A percentile compares a stretch with the other conserved stretches of the same genome.
These are phyloP conservation scores for Echeveria elegans DNA, from an alignment of 164 flowering plant genomes.

Conservation along the genomic window DNA sequence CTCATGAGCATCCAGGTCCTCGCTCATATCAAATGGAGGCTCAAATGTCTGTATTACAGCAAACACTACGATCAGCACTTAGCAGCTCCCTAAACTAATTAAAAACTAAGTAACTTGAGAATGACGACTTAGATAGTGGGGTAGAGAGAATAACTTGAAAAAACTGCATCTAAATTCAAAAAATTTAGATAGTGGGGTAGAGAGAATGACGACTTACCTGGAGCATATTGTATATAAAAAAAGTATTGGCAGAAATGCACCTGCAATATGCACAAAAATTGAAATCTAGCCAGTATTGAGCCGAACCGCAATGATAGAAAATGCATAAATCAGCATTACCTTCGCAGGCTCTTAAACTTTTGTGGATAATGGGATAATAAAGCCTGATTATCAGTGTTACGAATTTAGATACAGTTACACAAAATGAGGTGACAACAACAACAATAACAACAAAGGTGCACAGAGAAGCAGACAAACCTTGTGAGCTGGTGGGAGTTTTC, in stretches of 20 bases:
- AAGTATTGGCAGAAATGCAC: conserved; percentile 67
- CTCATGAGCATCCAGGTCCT: conserved; percentile 45
- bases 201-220: conserved; percentile 44
- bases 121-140: conserved; percentile 22
- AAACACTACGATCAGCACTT: conserved; percentile 1
- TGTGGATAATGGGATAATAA: conserved; percentile 56
- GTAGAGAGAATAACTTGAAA: no score
- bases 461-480: conserved; percentile 42
- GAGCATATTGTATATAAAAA: conserved; percentile 78
- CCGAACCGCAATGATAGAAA: no score
- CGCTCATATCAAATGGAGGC: conserved; percentile 89
- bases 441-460: neutral
- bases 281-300: no score
- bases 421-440: no score
- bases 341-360: conserved; percentile 56
- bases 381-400: no score
- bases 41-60: conserved; percentile 68
- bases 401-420: no score
- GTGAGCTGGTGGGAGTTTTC: conserved; percentile 61
- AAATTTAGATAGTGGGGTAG: no score
- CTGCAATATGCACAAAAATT: conserved; percentile 34
- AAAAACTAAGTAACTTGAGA: neutral
- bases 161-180: no score
- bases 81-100: conserved; percentile 6
- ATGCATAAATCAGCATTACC: conserved; percentile 41